A percentile compares a stretch with the other conserved stretches of the same genome.
These are phyloP conservation scores for Pelargonium citronellum DNA, from an alignment of 441 rosid genomes.

Conservation along the genomic window DNA sequence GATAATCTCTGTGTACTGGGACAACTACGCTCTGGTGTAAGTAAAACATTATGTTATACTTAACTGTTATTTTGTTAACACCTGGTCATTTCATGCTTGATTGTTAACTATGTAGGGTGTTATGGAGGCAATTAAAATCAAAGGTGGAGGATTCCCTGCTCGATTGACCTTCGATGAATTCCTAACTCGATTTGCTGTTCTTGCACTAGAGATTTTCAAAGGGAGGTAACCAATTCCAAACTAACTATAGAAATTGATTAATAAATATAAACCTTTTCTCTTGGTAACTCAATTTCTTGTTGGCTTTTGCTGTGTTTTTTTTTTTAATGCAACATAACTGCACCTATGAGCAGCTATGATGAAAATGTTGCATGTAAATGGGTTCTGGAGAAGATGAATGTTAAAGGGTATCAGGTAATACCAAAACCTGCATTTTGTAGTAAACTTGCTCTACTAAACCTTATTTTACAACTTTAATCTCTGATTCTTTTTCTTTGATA, in stretches of 20 bases:
- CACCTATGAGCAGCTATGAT: slow-evolving; percentile 49
- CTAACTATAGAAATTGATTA: slow-evolving; percentile 85
- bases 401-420: slow-evolving; percentile 86
- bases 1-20: slow-evolving; percentile 96
- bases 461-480: neutral
- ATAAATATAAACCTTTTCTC: slow-evolving; percentile 43
- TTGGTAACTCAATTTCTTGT: slow-evolving; percentile 15
- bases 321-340: neutral
- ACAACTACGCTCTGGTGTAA: slow-evolving; percentile 93
- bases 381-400: slow-evolving; percentile 74
- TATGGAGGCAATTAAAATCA: slow-evolving; percentile 90
- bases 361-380: slow-evolving; percentile 65
- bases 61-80: neutral
- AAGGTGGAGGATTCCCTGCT: slow-evolving; percentile 96
- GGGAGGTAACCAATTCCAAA: slow-evolving; percentile 58
- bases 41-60: slow-evolving; percentile 29
- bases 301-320: slow-evolving; percentile 17
- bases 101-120: slow-evolving; percentile 59
- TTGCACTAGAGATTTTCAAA: slow-evolving; percentile 54
- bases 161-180: slow-evolving; percentile 89
- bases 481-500: neutral
- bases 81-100: slow-evolving; percentile 3
- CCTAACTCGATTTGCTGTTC: slow-evolving; percentile 79
- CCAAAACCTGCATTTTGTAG: slow-evolving; percentile 34
- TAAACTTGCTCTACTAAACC: neutral